phyloP scores from a whole-genome alignment of 2,329 filamentous ascomycete genomes.

The Aspergillus niger region DNA sequence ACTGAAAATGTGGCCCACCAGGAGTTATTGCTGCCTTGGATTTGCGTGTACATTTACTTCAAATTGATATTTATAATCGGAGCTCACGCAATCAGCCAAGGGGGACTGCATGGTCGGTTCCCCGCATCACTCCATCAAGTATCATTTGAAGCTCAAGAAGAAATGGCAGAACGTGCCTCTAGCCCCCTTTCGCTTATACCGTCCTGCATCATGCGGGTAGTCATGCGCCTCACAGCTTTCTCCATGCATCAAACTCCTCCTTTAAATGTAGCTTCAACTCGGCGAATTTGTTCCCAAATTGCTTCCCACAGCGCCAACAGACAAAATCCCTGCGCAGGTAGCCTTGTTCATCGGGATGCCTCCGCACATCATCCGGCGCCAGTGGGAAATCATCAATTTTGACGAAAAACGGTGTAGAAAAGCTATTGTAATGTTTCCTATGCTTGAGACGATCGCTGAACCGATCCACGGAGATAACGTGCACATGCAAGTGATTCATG shows the following conservation, averaged over 20 bases:
- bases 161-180: not conserved
- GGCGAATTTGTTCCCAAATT: slow-evolving; percentile 74
- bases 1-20: slow-evolving; percentile 26
- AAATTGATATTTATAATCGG: slow-evolving; percentile 20
- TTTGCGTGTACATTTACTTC: slow-evolving; percentile 29
- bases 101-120: slow-evolving; percentile 8
- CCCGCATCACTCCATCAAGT: slow-evolving; percentile 10
- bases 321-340: slow-evolving; percentile 67
- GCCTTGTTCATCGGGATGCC: slow-evolving; percentile 56
- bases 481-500: slow-evolving; percentile 90
- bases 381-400: slow-evolving; percentile 78
- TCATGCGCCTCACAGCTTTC: slow-evolving; percentile 52
- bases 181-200: not conserved
- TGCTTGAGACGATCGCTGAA: slow-evolving; percentile 71
- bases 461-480: slow-evolving; percentile 81
- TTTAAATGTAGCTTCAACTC: slow-evolving; percentile 74
- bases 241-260: slow-evolving; percentile 76
- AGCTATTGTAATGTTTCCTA: slow-evolving; percentile 89
- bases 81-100: slow-evolving; percentile 13
- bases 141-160: not conserved
- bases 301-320: slow-evolving; percentile 81
- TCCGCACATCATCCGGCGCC: slow-evolving; percentile 62
- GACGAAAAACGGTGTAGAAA: slow-evolving; percentile 82
- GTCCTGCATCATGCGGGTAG: not conserved
- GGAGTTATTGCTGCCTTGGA: slow-evolving; percentile 19